phyloP scores from a whole-genome alignment of 345 rosid genomes.

The Eucalyptus virginea region DNA sequence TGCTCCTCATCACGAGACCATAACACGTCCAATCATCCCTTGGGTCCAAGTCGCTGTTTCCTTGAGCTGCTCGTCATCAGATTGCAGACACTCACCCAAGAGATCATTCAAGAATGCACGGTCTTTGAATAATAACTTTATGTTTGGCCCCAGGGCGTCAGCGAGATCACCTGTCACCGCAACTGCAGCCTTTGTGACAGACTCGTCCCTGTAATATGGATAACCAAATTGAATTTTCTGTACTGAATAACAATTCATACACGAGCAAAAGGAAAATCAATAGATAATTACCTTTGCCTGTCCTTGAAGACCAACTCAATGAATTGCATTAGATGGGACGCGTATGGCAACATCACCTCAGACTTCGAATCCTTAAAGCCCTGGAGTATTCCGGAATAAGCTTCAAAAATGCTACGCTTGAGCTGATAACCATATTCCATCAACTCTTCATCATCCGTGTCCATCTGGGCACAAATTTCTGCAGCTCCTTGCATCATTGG shows the following conservation, averaged over 20 bases:
- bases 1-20: constrained; percentile 34
- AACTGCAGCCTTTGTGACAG: constrained; percentile 78
- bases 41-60: constrained; percentile 85
- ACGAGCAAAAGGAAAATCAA: not conserved
- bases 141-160: constrained; percentile 69
- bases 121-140: constrained; percentile 52
- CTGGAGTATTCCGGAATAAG: constrained; percentile 91
- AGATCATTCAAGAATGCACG: constrained; percentile 48
- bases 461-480: constrained; percentile 59
- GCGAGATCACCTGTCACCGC: constrained; percentile 97
- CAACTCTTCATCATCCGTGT: constrained; percentile 62
- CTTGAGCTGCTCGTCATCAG: constrained; percentile 82
- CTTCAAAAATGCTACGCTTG: constrained; percentile 79
- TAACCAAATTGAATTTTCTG: not conserved
- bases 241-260: not conserved
- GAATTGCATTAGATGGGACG: constrained; percentile 72
- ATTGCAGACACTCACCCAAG: constrained; percentile 60
- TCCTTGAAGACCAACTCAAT: constrained; percentile 70
- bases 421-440: constrained; percentile 82
- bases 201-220: constrained; percentile 51
- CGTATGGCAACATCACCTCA: constrained; percentile 80
- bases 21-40: constrained; percentile 72
- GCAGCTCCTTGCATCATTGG: constrained; percentile 88
- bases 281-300: constrained; percentile 29
- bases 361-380: constrained; percentile 75